These are phyloP conservation scores for Mycena olivaceomarginata DNA, from an alignment of 768 basidiomycete species.

Conservation along the genomic window DNA sequence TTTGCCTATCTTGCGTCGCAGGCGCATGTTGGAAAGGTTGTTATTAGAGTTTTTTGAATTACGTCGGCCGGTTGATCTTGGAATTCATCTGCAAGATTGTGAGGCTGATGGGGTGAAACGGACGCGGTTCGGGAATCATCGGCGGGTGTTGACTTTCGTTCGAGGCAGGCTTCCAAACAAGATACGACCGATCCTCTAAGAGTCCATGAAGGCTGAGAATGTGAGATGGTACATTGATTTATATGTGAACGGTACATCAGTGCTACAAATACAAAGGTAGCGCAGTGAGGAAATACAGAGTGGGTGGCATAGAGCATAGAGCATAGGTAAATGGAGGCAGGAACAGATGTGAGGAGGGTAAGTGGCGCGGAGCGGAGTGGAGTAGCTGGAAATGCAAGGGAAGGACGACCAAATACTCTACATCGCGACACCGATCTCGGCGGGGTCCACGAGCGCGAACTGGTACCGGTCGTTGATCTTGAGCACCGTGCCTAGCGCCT, in stretches of 20 bases:
- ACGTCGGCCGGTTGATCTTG: too few relatives aligned
- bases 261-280: neutral
- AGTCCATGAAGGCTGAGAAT: too few relatives aligned
- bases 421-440: neutral
- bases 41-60: conserved; percentile 49
- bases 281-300: neutral
- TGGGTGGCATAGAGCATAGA: neutral
- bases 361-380: neutral
- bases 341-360: neutral
- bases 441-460: neutral
- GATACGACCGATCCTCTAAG: too few relatives aligned
- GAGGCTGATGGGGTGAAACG: too few relatives aligned
- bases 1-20: conserved; percentile 67
- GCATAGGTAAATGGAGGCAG: neutral
- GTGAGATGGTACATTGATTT: too few relatives aligned
- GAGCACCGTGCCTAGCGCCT: neutral
- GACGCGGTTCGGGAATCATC: too few relatives aligned
- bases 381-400: neutral
- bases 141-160: too few relatives aligned
- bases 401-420: neutral
- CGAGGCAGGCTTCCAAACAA: too few relatives aligned
- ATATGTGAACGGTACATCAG: neutral
- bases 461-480: neutral
- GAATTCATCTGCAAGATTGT: too few relatives aligned
- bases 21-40: conserved; percentile 72